Percentiles rank a stretch among this genome's conserved stretches.
Evolutionary conservation across 2,329 filamentous ascomycete species (phyloP).

Genomic region (Aureobasidium sp.): DNA sequence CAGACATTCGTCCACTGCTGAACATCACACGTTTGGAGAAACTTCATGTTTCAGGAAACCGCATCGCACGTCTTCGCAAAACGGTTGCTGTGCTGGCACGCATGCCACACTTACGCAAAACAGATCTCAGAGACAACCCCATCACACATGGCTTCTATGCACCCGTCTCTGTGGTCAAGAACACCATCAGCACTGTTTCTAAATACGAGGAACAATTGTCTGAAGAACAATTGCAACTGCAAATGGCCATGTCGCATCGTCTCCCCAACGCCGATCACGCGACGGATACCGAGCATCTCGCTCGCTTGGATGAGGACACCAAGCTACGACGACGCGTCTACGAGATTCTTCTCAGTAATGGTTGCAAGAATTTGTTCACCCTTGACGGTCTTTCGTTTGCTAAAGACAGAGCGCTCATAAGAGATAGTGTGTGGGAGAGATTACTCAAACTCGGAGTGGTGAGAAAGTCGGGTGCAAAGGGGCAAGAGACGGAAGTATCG

Average conservation of each 20-base stretch:
- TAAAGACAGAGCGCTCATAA: constrained; percentile 41
- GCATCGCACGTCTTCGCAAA: constrained; percentile 60
- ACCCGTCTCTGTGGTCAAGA: constrained; percentile 36
- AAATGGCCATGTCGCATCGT: constrained; percentile 38
- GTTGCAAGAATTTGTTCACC: constrained; percentile 56
- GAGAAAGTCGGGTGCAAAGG: constrained; percentile 14
- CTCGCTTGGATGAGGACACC: constrained; percentile 72
- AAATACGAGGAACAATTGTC: background rate
- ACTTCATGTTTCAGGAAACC: constrained; percentile 69
- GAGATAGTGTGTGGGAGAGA: constrained; percentile 47
- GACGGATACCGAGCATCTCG: constrained; percentile 50
- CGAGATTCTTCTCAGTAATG: constrained; percentile 67
- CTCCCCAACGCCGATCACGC: constrained; percentile 52
- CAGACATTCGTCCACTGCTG: constrained; percentile 61
- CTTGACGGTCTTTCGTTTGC: constrained; percentile 67
- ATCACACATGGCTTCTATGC: constrained; percentile 84
- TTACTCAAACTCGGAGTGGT: constrained; percentile 48
- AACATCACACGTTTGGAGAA: constrained; percentile 72
- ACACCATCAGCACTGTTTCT: constrained; percentile 16
- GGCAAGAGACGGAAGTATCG: background rate
- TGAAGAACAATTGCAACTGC: background rate
- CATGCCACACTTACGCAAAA: constrained; percentile 57
- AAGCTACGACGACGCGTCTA: constrained; percentile 69
- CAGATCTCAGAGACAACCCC: constrained; percentile 81
- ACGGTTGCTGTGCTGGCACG: constrained; percentile 61